Conservation (phyloP, 2,329 filamentous ascomycete genomes). For the Fusarium zealandicum region DNA sequence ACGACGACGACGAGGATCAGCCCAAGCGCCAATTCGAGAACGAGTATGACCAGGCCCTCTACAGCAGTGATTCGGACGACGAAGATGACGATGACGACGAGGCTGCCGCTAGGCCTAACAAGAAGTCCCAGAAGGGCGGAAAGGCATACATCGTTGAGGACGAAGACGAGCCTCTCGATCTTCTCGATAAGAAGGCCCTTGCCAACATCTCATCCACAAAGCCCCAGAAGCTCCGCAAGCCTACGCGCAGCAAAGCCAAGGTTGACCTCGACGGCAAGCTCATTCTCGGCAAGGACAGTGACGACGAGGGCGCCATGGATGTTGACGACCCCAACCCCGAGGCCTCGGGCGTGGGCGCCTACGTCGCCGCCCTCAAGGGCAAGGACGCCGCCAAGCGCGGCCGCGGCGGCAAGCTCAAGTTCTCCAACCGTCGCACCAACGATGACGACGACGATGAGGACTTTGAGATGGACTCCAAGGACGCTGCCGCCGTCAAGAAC, state of each 20-base stretch:
- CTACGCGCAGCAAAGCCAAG: constrained; percentile 68
- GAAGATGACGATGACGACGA: constrained; percentile 61
- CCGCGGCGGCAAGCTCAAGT: constrained; percentile 73
- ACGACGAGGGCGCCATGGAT: constrained; percentile 65
- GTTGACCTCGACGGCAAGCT: constrained; percentile 81
- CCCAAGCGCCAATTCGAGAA: constrained; percentile 76
- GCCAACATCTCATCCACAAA: constrained; percentile 94
- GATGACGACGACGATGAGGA: constrained; percentile 57
- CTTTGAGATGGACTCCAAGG: constrained; percentile 62
- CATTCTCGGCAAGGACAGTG: constrained; percentile 68
- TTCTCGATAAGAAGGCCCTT: constrained; percentile 86
- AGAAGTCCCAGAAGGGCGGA: constrained; percentile 65
- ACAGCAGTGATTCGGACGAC: constrained; percentile 76
- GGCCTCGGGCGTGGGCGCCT: constrained; percentile 68
- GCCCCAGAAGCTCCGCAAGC: constrained; percentile 69
- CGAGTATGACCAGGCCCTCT: constrained; percentile 95
- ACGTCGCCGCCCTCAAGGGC: constrained; percentile 73
- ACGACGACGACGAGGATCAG: constrained; percentile 58
- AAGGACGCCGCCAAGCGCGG: constrained; percentile 71
- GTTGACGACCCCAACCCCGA: constrained; percentile 68
- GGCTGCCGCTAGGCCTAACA: constrained; percentile 57
- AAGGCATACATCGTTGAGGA: constrained; percentile 92
- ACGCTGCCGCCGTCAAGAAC: constrained; percentile 61
- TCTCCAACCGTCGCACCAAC: constrained; percentile 66
- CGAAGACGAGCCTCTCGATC: constrained; percentile 91